phyloP scores from a whole-genome alignment of 805 yeast genomes.

The Myxozyma sirexii region DNA sequence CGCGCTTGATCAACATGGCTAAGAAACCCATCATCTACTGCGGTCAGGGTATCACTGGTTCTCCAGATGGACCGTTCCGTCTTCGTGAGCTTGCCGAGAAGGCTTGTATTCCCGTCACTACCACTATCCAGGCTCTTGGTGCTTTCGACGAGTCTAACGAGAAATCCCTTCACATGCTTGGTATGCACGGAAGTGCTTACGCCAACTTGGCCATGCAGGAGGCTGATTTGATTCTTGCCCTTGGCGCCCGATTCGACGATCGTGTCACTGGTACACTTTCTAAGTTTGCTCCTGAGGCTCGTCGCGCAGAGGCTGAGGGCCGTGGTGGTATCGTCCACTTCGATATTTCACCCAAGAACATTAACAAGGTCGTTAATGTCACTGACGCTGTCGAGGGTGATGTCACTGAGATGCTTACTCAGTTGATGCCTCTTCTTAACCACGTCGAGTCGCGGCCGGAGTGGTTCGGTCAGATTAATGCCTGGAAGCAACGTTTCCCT shows the following conservation, averaged over 20 bases:
- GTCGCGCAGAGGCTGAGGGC: constrained; percentile 79
- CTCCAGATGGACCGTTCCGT: constrained; percentile 75
- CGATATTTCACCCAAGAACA: constrained; percentile 94
- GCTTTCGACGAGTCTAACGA: constrained; percentile 90
- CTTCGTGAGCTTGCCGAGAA: constrained; percentile 85
- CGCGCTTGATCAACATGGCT: constrained; percentile 75
- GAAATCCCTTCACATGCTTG: constrained; percentile 92
- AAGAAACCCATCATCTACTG: constrained; percentile 87
- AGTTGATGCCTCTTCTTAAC: constrained; percentile 70
- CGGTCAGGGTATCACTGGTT: constrained; percentile 86
- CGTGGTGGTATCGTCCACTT: constrained; percentile 97
- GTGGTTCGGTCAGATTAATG: constrained; percentile 75
- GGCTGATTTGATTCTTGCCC: constrained; percentile 89
- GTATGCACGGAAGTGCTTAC: constrained; percentile 97
- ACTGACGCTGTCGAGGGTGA: constrained; percentile 98
- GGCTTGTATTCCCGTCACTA: constrained; percentile 94
- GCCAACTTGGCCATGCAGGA: constrained; percentile 93
- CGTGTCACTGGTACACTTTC: constrained; percentile 89
- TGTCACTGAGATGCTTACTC: constrained; percentile 73
- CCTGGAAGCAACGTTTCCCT: constrained; percentile 87
- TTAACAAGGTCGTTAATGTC: constrained; percentile 91
- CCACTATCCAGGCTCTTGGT: constrained; percentile 92
- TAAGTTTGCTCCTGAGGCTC: constrained; percentile 93
- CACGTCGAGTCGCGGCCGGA: constrained; percentile 66
- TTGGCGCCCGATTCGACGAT: constrained; percentile 98